A percentile compares a stretch with the other conserved stretches of the same genome.
These are phyloP conservation scores for Eimeria sp. DNA, from an alignment of 169 alveolate species.

Conservation along the genomic window DNA sequence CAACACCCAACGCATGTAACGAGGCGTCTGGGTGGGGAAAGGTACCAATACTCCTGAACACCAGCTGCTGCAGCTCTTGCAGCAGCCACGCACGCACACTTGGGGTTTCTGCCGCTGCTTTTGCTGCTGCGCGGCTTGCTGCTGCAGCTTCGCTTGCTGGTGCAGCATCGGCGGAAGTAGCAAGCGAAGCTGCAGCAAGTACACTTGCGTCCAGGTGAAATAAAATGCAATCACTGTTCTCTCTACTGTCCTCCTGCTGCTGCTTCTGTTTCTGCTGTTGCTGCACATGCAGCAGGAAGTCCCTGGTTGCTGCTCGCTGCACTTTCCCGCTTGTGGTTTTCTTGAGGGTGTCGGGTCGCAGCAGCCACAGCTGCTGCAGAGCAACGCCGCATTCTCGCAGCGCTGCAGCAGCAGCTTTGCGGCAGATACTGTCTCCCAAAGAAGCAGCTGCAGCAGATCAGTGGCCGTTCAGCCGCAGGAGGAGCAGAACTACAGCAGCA, in stretches of 20 bases:
- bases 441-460: background rate
- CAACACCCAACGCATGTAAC: background rate
- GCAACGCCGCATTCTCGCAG: background rate
- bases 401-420: background rate
- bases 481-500: no score
- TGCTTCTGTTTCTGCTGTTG: background rate
- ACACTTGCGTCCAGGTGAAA: background rate
- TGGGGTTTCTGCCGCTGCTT: background rate
- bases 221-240: conserved; percentile 66
- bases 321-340: background rate
- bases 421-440: background rate
- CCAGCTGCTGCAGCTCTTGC: background rate
- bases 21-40: background rate
- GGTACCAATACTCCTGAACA: background rate
- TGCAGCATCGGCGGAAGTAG: background rate
- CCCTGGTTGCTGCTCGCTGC: background rate
- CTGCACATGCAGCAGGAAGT: background rate
- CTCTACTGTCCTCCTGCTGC: conserved; percentile 3
- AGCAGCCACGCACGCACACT: background rate
- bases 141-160: background rate
- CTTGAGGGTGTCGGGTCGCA: background rate
- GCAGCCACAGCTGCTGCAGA: background rate
- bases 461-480: no score
- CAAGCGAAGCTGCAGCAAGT: conserved; percentile 22
- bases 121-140: conserved; percentile 20